Base-by-base conservation (phyloP, 2,329 filamentous ascomycete genomes). In the Plectosphaerella sp. region DNA sequence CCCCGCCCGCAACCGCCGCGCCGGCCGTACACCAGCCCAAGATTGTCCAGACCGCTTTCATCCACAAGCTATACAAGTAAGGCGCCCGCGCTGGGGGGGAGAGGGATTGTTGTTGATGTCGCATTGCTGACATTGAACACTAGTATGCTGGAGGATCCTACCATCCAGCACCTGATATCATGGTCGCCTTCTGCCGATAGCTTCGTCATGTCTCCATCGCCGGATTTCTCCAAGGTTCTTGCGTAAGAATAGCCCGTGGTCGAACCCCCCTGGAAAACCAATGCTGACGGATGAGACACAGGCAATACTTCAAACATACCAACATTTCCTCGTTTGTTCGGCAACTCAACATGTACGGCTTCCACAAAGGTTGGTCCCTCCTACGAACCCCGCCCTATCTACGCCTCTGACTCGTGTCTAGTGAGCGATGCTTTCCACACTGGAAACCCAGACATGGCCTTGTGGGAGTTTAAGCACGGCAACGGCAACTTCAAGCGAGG, bases 391-490 rank as follows among this genome's bases (percentile, higher is more conserved):
- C 25, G 20, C 14, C 20, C n/a, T 3, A 14, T 10, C 20, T 3
- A 28, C 12, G 36, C 14, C 15, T 50, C 61, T 66, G 48, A 68
- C 54, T 51, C 42, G 11, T 42, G 43, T 18, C 7, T 62, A 97
- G 94, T 97, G 63, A 97, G 94, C 75, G 94, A 99, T 68, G 94
- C 97, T 20, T 99, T 97, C 66, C 93, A 97, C 68, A 96, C 91
- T 4, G 91, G 91, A 11, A 92, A 89, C 43, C 91, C 93, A 12
- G 94, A 97, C 64, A 91, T 91, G 18, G 91, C 93, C 1, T 76
- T 99, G 28, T 99, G 94, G 94, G 94, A 99, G 67, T 99, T 99
- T 71, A 97, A 97, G 70, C 94, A 99, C 65, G 94, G 94, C 50
- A 95, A 93, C 63, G 93, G 93, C 50, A 97, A 89, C 67, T 99